Percentiles rank a stretch among this genome's conserved stretches.
Conservation (phyloP, 2,329 filamentous ascomycete species). For the Colletotrichum abscissum region DNA sequence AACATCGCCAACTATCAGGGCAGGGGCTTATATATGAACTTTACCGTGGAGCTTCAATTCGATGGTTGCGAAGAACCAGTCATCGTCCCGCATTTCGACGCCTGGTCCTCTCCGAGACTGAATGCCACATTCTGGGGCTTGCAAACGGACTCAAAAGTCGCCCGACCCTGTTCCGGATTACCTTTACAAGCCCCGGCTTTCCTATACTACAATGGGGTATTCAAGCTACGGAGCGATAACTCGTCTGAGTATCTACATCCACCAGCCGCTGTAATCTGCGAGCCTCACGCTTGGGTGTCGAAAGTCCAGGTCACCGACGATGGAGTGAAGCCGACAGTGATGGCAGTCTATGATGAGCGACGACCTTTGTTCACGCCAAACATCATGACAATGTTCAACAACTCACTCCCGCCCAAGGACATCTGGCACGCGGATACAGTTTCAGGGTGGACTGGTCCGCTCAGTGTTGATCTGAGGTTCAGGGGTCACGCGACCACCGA, state of each 20-base stretch:
- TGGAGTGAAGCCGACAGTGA: not conserved
- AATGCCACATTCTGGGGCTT: not conserved
- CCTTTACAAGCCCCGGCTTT: constrained; percentile 1
- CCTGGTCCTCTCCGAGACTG: no score
- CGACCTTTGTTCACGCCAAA: not conserved
- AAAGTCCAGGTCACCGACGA: constrained; percentile 19
- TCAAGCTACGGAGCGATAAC: not conserved
- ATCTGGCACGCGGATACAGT: not conserved
- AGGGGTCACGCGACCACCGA: not conserved
- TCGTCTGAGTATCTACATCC: not conserved
- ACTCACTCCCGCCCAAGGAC: not conserved
- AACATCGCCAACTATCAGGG: not conserved
- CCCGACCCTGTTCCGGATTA: not conserved
- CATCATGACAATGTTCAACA: constrained; percentile 3
- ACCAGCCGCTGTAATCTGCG: constrained; percentile 13
- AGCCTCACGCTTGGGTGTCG: constrained; percentile 9
- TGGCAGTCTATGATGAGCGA: not conserved
- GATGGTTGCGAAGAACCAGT: constrained; percentile 7
- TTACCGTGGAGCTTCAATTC: constrained; percentile 6
- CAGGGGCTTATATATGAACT: not conserved
- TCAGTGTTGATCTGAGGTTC: not conserved
- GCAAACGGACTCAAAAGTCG: not conserved
- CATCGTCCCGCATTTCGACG: not conserved
- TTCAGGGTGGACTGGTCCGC: not conserved
- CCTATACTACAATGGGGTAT: not conserved